A percentile compares a stretch with the other conserved stretches of the same genome.
Conservation (phyloP, 2,329 filamentous ascomycete species). For the Epichloe festucae region DNA sequence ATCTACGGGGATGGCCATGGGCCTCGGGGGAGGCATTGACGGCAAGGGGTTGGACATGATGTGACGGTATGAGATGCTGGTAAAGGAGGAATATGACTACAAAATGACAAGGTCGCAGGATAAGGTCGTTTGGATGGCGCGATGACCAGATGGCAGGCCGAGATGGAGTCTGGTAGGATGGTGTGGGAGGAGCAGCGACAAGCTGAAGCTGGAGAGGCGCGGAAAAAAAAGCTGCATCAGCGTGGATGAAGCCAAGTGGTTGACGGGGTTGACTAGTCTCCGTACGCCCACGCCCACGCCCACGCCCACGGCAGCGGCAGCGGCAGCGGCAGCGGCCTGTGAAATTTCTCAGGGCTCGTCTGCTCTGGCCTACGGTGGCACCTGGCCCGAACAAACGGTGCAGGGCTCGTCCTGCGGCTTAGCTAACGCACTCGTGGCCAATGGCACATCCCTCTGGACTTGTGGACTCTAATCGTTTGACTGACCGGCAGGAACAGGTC, state of each 20-base stretch:
- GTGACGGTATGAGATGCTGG: conserved; percentile 11
- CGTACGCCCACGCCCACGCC: too few species aligned
- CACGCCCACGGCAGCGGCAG: neutral
- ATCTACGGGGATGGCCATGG: conserved; percentile 35
- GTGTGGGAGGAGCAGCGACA: conserved; percentile 10
- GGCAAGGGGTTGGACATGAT: conserved; percentile 34
- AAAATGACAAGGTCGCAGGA: conserved; percentile 13
- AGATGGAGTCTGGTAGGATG: conserved; percentile 9
- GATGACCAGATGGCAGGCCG: conserved; percentile 6
- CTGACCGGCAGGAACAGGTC: too few species aligned
- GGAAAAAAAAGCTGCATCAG: conserved; percentile 13
- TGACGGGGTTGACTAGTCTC: neutral
- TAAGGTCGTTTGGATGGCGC: conserved; percentile 12
- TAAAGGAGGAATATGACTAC: conserved; percentile 10
- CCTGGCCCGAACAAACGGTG: conserved; percentile 6
- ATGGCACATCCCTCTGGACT: neutral
- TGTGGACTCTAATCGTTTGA: too few species aligned
- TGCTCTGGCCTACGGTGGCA: neutral
- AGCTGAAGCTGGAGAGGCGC: conserved; percentile 12
- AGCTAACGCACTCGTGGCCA: neutral
- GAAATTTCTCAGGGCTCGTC: conserved; percentile 3
- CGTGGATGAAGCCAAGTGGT: neutral
- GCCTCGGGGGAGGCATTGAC: conserved; percentile 31
- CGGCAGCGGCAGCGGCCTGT: neutral
- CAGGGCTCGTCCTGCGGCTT: conserved; percentile 14